Percentiles rank a stretch among this genome's conserved stretches.
These are phyloP conservation scores for Fusarium globosum DNA, from an alignment of 2,329 filamentous ascomycete genomes.

Conservation along the genomic window DNA sequence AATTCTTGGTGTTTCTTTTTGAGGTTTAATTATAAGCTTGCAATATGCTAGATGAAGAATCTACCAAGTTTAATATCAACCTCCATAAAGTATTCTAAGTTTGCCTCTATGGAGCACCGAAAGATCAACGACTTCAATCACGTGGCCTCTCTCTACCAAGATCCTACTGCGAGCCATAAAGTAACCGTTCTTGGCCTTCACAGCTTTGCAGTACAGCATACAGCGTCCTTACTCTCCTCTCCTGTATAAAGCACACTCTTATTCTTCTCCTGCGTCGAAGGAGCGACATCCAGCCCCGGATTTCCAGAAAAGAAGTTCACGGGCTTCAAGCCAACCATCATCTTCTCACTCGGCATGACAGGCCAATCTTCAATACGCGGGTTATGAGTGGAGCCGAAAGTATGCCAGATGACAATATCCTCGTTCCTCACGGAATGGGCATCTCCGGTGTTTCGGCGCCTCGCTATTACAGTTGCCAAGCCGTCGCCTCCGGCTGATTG, in stretches of 20 bases:
- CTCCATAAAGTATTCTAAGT: no score
- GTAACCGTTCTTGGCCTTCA: not conserved
- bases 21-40: no score
- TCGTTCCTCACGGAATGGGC: slow-evolving; percentile 57
- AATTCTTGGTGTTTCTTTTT: no score
- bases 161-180: not conserved
- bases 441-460: slow-evolving; percentile 38
- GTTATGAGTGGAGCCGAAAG: slow-evolving; percentile 71
- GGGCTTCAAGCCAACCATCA: slow-evolving; percentile 62
- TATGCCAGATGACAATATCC: slow-evolving; percentile 68
- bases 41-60: not conserved
- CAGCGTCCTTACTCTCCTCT: not conserved
- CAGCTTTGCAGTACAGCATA: not conserved
- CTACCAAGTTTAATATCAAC: not conserved
- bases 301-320: slow-evolving; percentile 66
- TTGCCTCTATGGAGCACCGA: not conserved
- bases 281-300: slow-evolving; percentile 61
- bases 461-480: slow-evolving; percentile 47
- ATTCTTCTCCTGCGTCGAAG: slow-evolving; percentile 51
- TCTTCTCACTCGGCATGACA: slow-evolving; percentile 72
- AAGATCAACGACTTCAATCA: not conserved
- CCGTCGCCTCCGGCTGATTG: slow-evolving; percentile 58
- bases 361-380: slow-evolving; percentile 75
- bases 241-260: slow-evolving; percentile 45
- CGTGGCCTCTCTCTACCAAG: not conserved